These are phyloP conservation scores for Ophiorrhiza pumila DNA, from an alignment of 257 asterid species.

Conservation along the genomic window DNA sequence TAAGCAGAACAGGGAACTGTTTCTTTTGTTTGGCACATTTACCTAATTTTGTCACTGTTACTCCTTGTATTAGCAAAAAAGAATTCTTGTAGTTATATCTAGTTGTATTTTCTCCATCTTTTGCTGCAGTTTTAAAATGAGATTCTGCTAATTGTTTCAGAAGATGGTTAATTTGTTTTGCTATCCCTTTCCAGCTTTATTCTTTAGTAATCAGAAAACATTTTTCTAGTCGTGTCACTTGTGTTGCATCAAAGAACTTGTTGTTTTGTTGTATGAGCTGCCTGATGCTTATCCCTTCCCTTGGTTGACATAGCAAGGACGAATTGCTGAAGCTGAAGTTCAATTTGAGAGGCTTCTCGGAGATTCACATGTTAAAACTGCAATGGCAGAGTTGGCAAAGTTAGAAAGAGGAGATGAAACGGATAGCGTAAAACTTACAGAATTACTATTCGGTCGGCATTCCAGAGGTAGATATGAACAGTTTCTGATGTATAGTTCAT, in stretches of 20 bases:
- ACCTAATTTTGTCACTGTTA: background rate
- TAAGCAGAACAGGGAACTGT: background rate
- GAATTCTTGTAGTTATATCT: background rate
- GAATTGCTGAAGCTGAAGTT: slow-evolving; percentile 72
- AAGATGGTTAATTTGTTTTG: background rate
- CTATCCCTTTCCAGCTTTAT: background rate
- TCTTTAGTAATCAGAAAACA: background rate
- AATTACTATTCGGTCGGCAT: slow-evolving; percentile 69
- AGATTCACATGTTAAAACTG: slow-evolving; percentile 59
- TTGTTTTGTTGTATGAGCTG: background rate
- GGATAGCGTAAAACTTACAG: slow-evolving; percentile 45
- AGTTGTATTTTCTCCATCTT: background rate
- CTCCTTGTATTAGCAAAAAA: background rate
- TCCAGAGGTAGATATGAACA: slow-evolving; percentile 56
- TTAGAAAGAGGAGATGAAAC: slow-evolving; percentile 65
- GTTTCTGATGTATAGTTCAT: background rate
- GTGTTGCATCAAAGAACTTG: background rate
- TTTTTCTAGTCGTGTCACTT: background rate
- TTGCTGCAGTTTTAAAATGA: background rate
- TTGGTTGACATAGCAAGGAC: slow-evolving; percentile 58
- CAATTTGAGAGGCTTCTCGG: slow-evolving; percentile 84
- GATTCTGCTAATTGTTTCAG: background rate
- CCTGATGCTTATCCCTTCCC: slow-evolving; percentile 4
- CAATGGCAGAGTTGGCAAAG: slow-evolving; percentile 74
- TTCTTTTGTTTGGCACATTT: background rate